These are phyloP conservation scores for Aethionema arabicum DNA, from an alignment of 345 rosid species.

Conservation along the genomic window DNA sequence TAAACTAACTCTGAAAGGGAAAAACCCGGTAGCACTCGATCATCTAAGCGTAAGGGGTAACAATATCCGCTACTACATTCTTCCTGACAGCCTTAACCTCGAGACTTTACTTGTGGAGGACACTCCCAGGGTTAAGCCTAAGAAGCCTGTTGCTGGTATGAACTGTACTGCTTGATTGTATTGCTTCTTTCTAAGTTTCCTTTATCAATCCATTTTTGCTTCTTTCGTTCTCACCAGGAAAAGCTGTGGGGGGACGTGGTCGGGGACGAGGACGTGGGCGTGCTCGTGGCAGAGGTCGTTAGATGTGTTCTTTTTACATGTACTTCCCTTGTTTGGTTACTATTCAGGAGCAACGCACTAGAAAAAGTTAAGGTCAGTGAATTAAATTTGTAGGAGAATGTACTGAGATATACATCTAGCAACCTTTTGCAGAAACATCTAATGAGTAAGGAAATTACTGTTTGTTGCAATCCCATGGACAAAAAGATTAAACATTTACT, in stretches of 20 bases:
- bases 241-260: slow-evolving; percentile 88
- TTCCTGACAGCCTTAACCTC: slow-evolving; percentile 97
- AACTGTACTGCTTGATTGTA: slow-evolving; percentile 31
- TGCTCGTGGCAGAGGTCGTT: slow-evolving; percentile 82
- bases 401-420: slow-evolving; percentile 26
- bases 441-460: slow-evolving; percentile 16
- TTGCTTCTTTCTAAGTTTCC: not conserved
- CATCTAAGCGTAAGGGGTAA: slow-evolving; percentile 94
- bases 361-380: slow-evolving; percentile 16
- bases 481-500: slow-evolving; percentile 23
- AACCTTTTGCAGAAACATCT: slow-evolving; percentile 24
- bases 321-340: slow-evolving; percentile 2
- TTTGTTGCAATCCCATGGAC: slow-evolving; percentile 22
- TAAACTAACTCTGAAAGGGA: slow-evolving; percentile 87
- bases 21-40: slow-evolving; percentile 82
- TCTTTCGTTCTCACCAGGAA: slow-evolving; percentile 48
- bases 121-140: slow-evolving; percentile 91
- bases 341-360: slow-evolving; percentile 3
- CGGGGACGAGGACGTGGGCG: slow-evolving; percentile 91
- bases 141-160: slow-evolving; percentile 95
- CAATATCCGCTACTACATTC: slow-evolving; percentile 93
- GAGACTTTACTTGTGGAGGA: slow-evolving; percentile 96
- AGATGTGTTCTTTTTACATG: slow-evolving; percentile 26
- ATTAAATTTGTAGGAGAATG: slow-evolving; percentile 24
- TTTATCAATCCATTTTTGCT: slow-evolving; percentile 11